Evolutionary conservation across 1,284 basidiomycete species (phyloP).

Genomic region (Takashimella tepidaria): DNA sequence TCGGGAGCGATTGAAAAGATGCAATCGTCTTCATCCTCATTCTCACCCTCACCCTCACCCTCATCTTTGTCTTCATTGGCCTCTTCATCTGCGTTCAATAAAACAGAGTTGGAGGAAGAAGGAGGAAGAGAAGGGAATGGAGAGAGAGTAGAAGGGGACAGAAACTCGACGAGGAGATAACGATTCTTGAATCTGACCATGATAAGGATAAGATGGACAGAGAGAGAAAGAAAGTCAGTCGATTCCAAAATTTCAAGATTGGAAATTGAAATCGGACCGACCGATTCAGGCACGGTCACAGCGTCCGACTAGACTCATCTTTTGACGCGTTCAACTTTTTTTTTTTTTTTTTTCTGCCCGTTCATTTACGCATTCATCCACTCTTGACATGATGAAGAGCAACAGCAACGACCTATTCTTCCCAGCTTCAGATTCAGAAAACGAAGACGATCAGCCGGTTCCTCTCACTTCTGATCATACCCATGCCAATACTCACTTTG

Average conservation of each 20-base stretch:
- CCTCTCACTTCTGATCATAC: too few species aligned
- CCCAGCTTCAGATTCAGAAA: conserved; percentile 32
- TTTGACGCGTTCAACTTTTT: too few species aligned
- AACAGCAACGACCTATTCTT: conserved; percentile 42
- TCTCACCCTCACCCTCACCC: conserved; percentile 16
- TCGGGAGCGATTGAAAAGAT: conserved; percentile 19
- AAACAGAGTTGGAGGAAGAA: conserved; percentile 2
- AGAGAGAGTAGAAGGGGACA: conserved; percentile 22
- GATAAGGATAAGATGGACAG: not conserved
- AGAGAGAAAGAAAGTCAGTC: not conserved
- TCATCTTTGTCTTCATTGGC: conserved; percentile 8
- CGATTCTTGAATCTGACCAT: conserved; percentile 48
- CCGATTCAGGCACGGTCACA: not conserved
- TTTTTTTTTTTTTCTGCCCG: not conserved
- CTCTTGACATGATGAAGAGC: conserved; percentile 13
- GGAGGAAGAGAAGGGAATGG: conserved; percentile 7
- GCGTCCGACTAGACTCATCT: not conserved
- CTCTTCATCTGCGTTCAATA: not conserved
- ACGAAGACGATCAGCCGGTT: conserved; percentile 17
- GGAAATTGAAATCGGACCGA: not conserved
- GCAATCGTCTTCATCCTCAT: conserved; percentile 26
- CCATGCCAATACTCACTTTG: too few species aligned
- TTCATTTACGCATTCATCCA: not conserved
- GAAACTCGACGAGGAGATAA: conserved; percentile 46
- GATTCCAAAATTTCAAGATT: not conserved